A percentile compares a stretch with the other conserved stretches of the same genome.
These are phyloP conservation scores for Claviceps sp. DNA, from an alignment of 2,329 filamentous ascomycete species.

Conservation along the genomic window DNA sequence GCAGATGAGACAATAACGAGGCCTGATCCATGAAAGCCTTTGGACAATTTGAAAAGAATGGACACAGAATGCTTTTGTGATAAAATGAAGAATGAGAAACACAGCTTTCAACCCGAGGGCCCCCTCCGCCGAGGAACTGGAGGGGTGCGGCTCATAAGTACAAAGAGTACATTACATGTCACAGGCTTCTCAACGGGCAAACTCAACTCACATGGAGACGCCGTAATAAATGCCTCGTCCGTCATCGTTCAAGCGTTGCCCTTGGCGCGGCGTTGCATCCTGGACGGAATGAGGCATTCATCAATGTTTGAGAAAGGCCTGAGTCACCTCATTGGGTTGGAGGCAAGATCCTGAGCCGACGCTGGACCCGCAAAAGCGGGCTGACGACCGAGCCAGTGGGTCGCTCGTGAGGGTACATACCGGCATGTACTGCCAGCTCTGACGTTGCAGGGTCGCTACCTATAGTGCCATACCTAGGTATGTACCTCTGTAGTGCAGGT, in stretches of 20 bases:
- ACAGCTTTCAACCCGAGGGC: background rate
- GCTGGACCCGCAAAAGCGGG: constrained; percentile 5
- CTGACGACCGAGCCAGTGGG: background rate
- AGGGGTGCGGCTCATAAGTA: background rate
- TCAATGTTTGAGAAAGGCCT: constrained; percentile 1
- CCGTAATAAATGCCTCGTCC: constrained; percentile 10
- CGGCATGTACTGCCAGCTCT: background rate
- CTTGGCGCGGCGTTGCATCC: constrained; percentile 4
- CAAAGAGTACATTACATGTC: background rate
- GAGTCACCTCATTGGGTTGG: constrained; percentile 6
- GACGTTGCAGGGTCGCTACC: background rate
- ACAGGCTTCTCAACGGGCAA: constrained; percentile 1
- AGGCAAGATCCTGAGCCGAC: constrained; percentile 2
- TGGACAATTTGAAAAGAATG: background rate
- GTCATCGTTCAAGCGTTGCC: constrained; percentile 7
- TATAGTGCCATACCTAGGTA: no score
- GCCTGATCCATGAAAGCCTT: constrained; percentile 4
- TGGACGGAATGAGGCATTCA: constrained; percentile 2
- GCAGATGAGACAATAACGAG: background rate
- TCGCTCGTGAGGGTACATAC: background rate
- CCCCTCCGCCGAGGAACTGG: background rate
- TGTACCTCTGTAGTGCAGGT: background rate
- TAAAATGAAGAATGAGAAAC: constrained; percentile 2
- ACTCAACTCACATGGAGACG: constrained; percentile 5
- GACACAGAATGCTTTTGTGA: constrained; percentile 2